Conservation (phyloP, 140 eudicot genomes). For the Erigeron philadelphicus region DNA sequence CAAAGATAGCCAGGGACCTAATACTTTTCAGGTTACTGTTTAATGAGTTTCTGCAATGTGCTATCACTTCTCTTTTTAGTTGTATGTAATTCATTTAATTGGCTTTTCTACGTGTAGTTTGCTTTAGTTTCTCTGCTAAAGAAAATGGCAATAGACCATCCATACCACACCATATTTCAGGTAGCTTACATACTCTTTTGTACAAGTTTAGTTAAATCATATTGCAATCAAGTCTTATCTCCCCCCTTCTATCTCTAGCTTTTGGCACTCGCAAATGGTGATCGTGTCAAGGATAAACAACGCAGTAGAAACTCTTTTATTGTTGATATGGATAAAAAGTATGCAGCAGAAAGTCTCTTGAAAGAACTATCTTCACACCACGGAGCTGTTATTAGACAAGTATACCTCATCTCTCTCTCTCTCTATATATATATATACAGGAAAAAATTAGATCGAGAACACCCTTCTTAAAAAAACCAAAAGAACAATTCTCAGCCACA, state of each 20-base stretch:
- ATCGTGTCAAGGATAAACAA: constrained; percentile 91
- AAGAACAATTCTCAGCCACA: too few species aligned
- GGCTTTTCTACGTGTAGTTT: constrained; percentile 49
- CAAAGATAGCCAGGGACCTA: constrained; percentile 67
- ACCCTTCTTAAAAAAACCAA: too few species aligned
- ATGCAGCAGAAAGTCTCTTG: constrained; percentile 87
- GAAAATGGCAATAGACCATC: constrained; percentile 93
- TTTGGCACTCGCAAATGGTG: constrained; percentile 91
- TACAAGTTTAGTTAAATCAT: neutral
- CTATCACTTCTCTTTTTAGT: constrained; percentile 12
- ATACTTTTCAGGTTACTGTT: constrained; percentile 69
- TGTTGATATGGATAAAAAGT: constrained; percentile 91
- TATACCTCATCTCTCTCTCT: constrained; percentile 18
- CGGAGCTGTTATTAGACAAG: constrained; percentile 79
- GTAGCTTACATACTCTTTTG: constrained; percentile 30
- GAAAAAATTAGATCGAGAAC: too few species aligned
- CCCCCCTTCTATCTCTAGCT: constrained; percentile 44
- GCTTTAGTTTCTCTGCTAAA: constrained; percentile 88
- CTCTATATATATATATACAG: neutral
- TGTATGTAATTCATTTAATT: neutral
- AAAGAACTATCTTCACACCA: constrained; percentile 66
- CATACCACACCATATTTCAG: constrained; percentile 92
- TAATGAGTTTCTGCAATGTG: constrained; percentile 5
- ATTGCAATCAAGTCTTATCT: neutral
- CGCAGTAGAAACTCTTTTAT: constrained; percentile 93